These are phyloP conservation scores for Neostapfia colusana DNA, from an alignment of 176 grass and related monocot genomes.

Conservation along the genomic window DNA sequence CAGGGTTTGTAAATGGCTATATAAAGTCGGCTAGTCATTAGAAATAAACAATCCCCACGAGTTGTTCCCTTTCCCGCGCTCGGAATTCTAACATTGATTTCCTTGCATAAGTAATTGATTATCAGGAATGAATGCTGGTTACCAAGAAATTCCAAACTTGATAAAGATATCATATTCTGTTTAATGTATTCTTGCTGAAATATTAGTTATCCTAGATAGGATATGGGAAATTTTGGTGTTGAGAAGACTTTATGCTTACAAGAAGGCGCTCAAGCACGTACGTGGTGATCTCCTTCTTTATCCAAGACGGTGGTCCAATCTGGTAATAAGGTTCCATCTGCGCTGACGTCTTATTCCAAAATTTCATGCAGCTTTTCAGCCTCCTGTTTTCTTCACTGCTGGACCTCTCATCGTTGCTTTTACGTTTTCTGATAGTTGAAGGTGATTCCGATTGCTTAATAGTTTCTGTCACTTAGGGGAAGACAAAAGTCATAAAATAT, in stretches of 20 bases:
- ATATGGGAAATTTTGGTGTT: neutral
- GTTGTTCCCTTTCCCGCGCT: no score
- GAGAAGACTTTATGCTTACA: neutral
- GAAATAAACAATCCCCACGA: no score
- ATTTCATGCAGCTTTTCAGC: neutral
- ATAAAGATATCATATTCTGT: neutral
- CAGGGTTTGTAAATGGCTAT: no score
- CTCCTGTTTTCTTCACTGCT: neutral
- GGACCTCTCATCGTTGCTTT: neutral
- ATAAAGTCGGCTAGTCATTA: no score
- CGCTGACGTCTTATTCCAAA: neutral
- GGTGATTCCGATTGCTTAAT: slow-evolving; percentile 1
- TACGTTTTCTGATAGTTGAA: neutral
- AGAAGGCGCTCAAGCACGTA: neutral
- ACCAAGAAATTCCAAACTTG: no score
- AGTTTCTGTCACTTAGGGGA: neutral
- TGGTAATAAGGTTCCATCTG: slow-evolving; percentile 11
- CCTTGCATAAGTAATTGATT: no score
- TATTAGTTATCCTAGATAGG: neutral
- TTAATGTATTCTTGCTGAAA: neutral
- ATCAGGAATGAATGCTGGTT: no score
- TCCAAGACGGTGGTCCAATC: slow-evolving; percentile 20
- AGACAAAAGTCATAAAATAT: no score
- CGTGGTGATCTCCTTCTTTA: slow-evolving; percentile 11
- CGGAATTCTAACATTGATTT: no score